These are phyloP conservation scores for Erysimum cheiranthoides DNA, from an alignment of 345 rosid species.

Conservation along the genomic window DNA sequence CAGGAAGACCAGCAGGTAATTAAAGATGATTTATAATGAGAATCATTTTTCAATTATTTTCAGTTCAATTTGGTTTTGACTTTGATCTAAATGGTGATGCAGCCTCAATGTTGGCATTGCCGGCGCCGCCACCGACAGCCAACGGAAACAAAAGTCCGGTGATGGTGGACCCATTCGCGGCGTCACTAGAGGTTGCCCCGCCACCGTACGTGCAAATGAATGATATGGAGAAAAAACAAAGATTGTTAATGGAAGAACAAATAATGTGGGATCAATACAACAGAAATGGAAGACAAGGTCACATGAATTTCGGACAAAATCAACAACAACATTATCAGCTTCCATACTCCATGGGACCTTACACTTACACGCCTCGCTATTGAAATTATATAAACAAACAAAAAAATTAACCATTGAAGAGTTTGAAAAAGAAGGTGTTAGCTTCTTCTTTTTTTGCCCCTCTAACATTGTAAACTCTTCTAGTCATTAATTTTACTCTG, in stretches of 20 bases:
- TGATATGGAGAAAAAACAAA: slow-evolving; percentile 71
- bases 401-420: background rate
- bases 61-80: background rate
- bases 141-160: slow-evolving; percentile 15
- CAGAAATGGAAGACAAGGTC: slow-evolving; percentile 63
- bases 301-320: slow-evolving; percentile 40
- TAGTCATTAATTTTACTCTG: background rate
- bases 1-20: slow-evolving; percentile 55
- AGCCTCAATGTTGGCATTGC: slow-evolving; percentile 58
- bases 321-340: slow-evolving; percentile 33
- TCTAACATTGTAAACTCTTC: slow-evolving; percentile 19
- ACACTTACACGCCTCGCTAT: slow-evolving; percentile 37
- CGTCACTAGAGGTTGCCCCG: slow-evolving; percentile 60
- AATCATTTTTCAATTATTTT: background rate
- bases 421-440: background rate
- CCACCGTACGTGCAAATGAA: slow-evolving; percentile 73
- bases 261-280: slow-evolving; percentile 71
- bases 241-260: slow-evolving; percentile 66
- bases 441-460: background rate
- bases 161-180: slow-evolving; percentile 63
- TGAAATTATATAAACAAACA: background rate
- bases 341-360: slow-evolving; percentile 39
- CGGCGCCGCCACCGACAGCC: slow-evolving; percentile 45
- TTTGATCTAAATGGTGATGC: slow-evolving; percentile 4
- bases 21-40: background rate